phyloP scores from a whole-genome alignment of 176 grass and related monocot species.

The Phoenix dactylifera region DNA sequence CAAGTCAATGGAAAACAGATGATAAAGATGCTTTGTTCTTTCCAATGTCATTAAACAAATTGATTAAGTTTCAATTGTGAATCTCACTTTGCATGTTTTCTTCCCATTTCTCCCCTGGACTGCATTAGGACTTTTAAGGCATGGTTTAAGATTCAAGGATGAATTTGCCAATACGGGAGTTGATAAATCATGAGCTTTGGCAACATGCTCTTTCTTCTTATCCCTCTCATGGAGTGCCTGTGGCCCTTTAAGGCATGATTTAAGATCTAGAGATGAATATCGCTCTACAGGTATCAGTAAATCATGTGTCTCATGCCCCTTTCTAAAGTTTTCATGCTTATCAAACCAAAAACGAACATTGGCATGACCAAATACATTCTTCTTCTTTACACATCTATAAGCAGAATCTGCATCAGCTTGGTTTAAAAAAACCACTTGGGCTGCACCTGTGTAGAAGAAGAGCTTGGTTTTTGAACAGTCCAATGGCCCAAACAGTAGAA shows the following conservation, averaged over 20 bases:
- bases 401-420: constrained; percentile 9
- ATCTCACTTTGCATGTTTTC: constrained; percentile 8
- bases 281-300: not conserved
- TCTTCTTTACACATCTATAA: constrained; percentile 15
- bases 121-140: constrained; percentile 11
- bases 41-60: not conserved
- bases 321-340: constrained; percentile 5
- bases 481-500: constrained; percentile 11
- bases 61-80: constrained; percentile 12
- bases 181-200: not conserved
- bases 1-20: too few relatives aligned
- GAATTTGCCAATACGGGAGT: not conserved
- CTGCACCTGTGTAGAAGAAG: constrained; percentile 21
- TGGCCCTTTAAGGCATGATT: not conserved
- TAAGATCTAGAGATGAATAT: not conserved
- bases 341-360: constrained; percentile 20
- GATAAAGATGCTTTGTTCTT: too few relatives aligned
- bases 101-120: not conserved
- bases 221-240: not conserved
- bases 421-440: constrained; percentile 13
- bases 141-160: constrained; percentile 2
- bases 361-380: constrained; percentile 10
- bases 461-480: constrained; percentile 12
- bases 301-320: not conserved
- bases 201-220: not conserved